Base-by-base conservation (phyloP, 805 yeast species). In the Yarrowia sp. region DNA sequence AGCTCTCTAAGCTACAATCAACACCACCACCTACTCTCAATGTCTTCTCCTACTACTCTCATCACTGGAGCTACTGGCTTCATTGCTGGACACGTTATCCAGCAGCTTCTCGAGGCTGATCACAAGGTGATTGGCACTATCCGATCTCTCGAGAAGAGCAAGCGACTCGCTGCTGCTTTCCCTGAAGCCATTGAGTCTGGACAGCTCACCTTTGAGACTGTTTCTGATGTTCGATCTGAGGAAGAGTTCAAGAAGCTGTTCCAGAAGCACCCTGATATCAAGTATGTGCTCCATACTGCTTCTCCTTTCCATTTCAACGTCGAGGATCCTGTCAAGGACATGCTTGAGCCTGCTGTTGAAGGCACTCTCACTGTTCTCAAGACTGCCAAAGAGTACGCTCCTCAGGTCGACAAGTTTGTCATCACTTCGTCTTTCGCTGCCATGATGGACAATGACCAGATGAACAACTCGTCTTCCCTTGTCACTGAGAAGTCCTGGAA, bases 371-470 rank as follows among this genome's bases (percentile, higher is more conserved):
- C 79, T 71, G 81, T 83, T n/a, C 77, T 84, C 61, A 70, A 72
- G 16, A 81, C 85, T 0, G 77, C 81, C 56, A 70, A 73, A 15
- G 80, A 32, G 19, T 49, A 81, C 0, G 79, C 46, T 15, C 45
- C 35, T 3, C 19, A 38, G 11, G 61, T 84, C 19, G 75, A 77
- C 67, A 75, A 77, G 14, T 83, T 84, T 3, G 85, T 84, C 10
- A 72, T 83, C 19, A 83, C 86, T 3, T 83, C 86, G 0, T 84
- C 87, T 0, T 15, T 78, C 71, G 89, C 88, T 22, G 85, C 90
- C 0, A 77, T 85, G 48, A 53, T 77, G 15, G 12, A 53, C 58
- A 8, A 15, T 9, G 7, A 14, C 15, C 14, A 53, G 2, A 72
- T 77, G 42, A 14, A 35, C 8, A 73, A 75, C 56, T 68, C 70